Evolutionary conservation across 129 eudicot species (phyloP), one percentile per base, ranked within the genome.

Genomic region (Flaveria brownii): DNA sequence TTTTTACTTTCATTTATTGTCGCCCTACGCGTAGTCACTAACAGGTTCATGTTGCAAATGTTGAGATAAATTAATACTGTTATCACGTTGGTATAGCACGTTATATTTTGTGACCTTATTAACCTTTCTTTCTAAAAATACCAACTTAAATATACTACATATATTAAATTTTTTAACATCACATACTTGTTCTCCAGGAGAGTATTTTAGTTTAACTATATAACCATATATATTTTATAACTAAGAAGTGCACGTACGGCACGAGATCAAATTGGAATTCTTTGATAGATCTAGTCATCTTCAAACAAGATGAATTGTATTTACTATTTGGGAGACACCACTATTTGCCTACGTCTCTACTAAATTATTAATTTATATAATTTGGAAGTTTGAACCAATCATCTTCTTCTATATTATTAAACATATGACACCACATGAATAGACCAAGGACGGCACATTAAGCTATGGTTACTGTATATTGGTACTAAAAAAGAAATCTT

Each of bases 181-280:
- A 36, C 7, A 36, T 36, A 36, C 41, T 36, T 36, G 39, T 0
- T 6, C 4, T 1, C 0, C 6, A 0, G 41, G 8, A 36, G 41
- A 36, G 7, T 36, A 36, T 36, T 36, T 36, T 36, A 33, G 41
- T 36, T 36, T 36, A 30, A 30, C 36, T 30, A 30, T 30, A 30
- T 36, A 36, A 5, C 41, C 1, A 36, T 36, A 36, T 49, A 49
- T 49, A 30, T 17, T 15, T 56, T 68, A 69, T 68, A 26, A 66
- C 70, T 43, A 70, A 59, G 43, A 46, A 55, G 71, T 72, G 72
- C 82, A 78, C 72, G 66, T 61, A 70, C 51, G 65, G 64, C 63
- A 71, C 18, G 20, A 63, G 73, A 71, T 64, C 20, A 41, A 17
- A n/a, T 4, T 36, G 4, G 13, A 43, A 16, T 68, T 78, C 13